phyloP scores from a whole-genome alignment of 2,329 filamentous ascomycete genomes.

The Tolypocladium sp. region DNA sequence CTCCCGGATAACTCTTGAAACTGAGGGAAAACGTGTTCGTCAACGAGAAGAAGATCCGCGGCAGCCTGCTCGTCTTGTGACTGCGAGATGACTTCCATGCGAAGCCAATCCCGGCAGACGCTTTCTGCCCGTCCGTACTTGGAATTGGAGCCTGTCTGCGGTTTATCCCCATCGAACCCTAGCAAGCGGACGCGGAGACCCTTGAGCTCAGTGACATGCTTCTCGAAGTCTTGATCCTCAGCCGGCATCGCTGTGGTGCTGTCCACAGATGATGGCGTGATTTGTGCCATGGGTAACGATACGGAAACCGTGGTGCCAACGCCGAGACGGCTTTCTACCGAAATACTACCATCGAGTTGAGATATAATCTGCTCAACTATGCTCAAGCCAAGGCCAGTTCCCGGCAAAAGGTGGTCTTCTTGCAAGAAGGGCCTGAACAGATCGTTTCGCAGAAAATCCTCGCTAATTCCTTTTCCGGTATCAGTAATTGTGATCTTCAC shows the following conservation, averaged over 20 bases:
- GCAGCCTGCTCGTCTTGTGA: conserved; percentile 1
- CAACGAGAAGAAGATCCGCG: conserved; percentile 15
- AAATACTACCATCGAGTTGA: conserved; percentile 48
- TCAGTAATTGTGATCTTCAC: conserved; percentile 44
- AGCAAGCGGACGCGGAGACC: conserved; percentile 19
- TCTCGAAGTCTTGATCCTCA: conserved; percentile 17
- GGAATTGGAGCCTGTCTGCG: conserved; percentile 4
- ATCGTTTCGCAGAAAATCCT: conserved; percentile 49
- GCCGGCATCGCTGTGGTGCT: not conserved
- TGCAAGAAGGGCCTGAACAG: conserved; percentile 58
- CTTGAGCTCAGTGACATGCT: conserved; percentile 16
- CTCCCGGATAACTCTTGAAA: not conserved
- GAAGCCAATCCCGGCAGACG: conserved; percentile 24
- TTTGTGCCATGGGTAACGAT: conserved; percentile 15
- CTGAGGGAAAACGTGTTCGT: conserved; percentile 6
- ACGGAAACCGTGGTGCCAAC: conserved; percentile 27
- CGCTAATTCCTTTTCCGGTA: conserved; percentile 56
- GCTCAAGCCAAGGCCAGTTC: conserved; percentile 56
- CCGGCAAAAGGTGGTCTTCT: conserved; percentile 50
- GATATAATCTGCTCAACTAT: conserved; percentile 53
- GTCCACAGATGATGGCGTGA: not conserved
- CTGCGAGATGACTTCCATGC: conserved; percentile 15
- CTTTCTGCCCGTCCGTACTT: conserved; percentile 2
- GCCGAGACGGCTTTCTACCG: conserved; percentile 37
- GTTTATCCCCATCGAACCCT: conserved; percentile 7